Base-by-base conservation (phyloP, 2,329 filamentous ascomycete genomes). In the Arthrobotrys megalospora region DNA sequence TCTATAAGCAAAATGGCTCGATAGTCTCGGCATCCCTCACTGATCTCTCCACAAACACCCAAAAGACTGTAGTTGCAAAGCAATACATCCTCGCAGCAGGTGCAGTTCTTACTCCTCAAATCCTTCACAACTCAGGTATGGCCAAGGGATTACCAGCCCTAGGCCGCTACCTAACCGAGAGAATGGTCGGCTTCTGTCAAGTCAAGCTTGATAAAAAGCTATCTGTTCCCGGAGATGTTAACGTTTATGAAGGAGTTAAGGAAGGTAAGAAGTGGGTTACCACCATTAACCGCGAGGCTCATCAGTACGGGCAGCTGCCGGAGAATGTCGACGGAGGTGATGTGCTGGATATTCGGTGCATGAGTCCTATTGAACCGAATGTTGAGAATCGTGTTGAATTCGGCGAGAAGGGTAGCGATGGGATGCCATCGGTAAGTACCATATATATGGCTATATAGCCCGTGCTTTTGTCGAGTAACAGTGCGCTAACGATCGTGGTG, bases 121-220 rank as follows among this genome's bases (percentile, higher is more conserved):
- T 83, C 28, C 45, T 82, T 32, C 78, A 63, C 55, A 80, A 80
- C 41, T 80, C 80, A 5, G 64, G 69, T 10, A 77, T 80, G 52
- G 12, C 43, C 14, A n/a, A 66, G 6, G 52, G 45, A 1, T 72
- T 73, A 8, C 80, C 80, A 1, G 75, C 73, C 5, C 21, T 77
- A 73, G 82, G 82, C 0, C 65, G 76, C 43, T 83, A 82, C 43
- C 41, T 82, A 14, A 82, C 81, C 0, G 82, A 83, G 41, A 80
- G 81, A 68, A 79, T 76, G 3, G 80, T 82, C 77, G 58, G 80
- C 2, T 81, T 83, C 58, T 83, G 82, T 71, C 82, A 83, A 58
- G 48, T 83, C 8, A 72, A 80, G 12, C 80, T 83, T 48, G 80
- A 81, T 43, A 55, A 76, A n/a, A 38, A 58, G 4, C 32, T 58